Base-by-base conservation (phyloP, 257 asterid species). In the Buddleja alternifolia region DNA sequence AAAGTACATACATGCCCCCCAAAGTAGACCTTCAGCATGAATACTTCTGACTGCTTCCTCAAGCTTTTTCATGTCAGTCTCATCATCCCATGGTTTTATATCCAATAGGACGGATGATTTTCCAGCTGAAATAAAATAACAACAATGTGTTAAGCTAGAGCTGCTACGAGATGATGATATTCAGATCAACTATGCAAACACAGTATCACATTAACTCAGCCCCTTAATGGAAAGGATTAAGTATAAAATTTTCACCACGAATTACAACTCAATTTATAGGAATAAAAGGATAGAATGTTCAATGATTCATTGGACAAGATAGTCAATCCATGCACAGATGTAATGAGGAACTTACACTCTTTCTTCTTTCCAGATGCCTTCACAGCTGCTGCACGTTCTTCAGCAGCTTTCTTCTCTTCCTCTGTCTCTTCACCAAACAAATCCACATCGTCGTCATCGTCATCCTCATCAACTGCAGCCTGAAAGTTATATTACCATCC, bases 41-140 rank as follows among this genome's bases (percentile, higher is more conserved):
- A 93, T 89, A 50, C 84, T 67, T 62, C 90, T 80, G 45, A 93
- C 96, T 17, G 96, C 93, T 80, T 93, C 99, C 73, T 93, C 99
- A 11, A 93, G 97, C 77, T 84, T 82, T 66, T 90, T 82, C 99
- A 94, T 94, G 65, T 89, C 97, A 11, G 99, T 94, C 77, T 94
- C 99, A 29, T 94, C 99, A 74, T 94, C 99, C 98, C 98, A 89
- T 62, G 98, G 95, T 70, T 92, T 92, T 4, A 92, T 71, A 72
- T 90, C 97, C 89, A 90, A 10, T 7, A 82, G 70, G 9, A 82
- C 73, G 12, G 86, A 82, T 24, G 86, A 82, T 71, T 90, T 71
- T 62, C 98, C 96, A 69, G 91, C 97, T 90, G 81, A 45, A 63
- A 17, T 6, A 67, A 73, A 44, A 52, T 20, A 41, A 19, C 10